Evolutionary conservation across 1,284 basidiomycete species (phyloP), one percentile per base, ranked within the genome.

Genomic region (Trametes pubescens): DNA sequence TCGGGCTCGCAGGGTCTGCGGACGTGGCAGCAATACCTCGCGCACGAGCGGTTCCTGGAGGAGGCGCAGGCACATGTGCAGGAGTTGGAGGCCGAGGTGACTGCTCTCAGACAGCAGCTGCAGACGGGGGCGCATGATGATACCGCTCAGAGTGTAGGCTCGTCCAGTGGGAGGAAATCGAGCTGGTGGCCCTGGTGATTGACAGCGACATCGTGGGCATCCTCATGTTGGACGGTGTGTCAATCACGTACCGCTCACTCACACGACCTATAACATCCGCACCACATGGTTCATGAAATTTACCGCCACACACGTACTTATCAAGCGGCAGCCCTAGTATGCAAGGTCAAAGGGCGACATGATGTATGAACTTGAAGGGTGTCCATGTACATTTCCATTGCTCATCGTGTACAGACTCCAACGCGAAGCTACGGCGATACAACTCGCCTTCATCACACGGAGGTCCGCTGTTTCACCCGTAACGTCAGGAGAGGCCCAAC

Each of bases 41-140:
- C 87, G 2, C 88, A 91, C 71, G 89, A 93, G 78, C 88, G 87
- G 70, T 85, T 84, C 73, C 82, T 91, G 66, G 82, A 86, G 44
- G 84, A 91, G 70, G 86, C 89, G 24, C 75, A 73, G 34, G 77
- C 77, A 9, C 84, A 78, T 48, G 82, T 92, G 35, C 73, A 73
- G 34, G 72, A 76, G 44, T 80, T 93, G 56, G 90, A 93, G 78
- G 78, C 77, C 32, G 83, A 92, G 73, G 80, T 93, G 43, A 81
- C 84, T 51, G 64, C 68, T 6, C 72, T 84, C 53, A 35, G 61
- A 49, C 37, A 70, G 52, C 65, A 65, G 61, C 18, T 51, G 59
- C 57, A 64, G 54, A 35, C 56, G 21, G 48, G 32, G n/a, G 37
- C 38, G 26, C 48, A 37, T 6, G 64, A 44, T 8, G 64, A 44